Conservation (phyloP, 1,284 basidiomycete species). For the Meripilus lineatus region DNA sequence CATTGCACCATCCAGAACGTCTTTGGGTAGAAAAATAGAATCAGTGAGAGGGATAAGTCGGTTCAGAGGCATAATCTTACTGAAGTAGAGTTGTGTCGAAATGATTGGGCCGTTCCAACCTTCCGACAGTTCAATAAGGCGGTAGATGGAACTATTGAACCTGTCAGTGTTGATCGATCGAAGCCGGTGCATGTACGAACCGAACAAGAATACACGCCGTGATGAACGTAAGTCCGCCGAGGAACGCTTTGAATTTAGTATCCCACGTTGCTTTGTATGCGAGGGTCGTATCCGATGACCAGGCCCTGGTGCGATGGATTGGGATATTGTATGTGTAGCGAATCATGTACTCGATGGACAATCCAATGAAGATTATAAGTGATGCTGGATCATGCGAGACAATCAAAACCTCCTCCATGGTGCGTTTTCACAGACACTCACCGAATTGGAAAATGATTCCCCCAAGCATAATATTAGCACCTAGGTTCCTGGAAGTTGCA, state of each 20-base stretch:
- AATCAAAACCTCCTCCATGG: conserved; percentile 22
- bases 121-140: conserved; percentile 43
- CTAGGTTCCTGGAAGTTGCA: conserved; percentile 26
- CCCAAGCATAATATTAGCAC: conserved; percentile 48
- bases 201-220: conserved; percentile 32
- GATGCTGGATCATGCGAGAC: conserved; percentile 18
- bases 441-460: conserved; percentile 55
- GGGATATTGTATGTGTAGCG: conserved; percentile 38
- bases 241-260: conserved; percentile 24
- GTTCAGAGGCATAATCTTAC: conserved; percentile 23
- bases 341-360: conserved; percentile 42
- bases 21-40: conserved; percentile 30
- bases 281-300: conserved; percentile 4
- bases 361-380: conserved; percentile 33
- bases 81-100: conserved; percentile 46
- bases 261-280: conserved; percentile 11
- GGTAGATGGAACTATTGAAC: conserved; percentile 34
- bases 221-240: conserved; percentile 27
- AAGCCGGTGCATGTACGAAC: conserved; percentile 14
- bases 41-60: background rate
- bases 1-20: conserved; percentile 60
- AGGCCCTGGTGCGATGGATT: conserved; percentile 17
- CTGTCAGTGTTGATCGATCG: background rate
- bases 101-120: conserved; percentile 51
- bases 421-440: conserved; percentile 27